Conservation (phyloP, 1,139 yeast genomes). For the Nakaseomyces sp. region DNA sequence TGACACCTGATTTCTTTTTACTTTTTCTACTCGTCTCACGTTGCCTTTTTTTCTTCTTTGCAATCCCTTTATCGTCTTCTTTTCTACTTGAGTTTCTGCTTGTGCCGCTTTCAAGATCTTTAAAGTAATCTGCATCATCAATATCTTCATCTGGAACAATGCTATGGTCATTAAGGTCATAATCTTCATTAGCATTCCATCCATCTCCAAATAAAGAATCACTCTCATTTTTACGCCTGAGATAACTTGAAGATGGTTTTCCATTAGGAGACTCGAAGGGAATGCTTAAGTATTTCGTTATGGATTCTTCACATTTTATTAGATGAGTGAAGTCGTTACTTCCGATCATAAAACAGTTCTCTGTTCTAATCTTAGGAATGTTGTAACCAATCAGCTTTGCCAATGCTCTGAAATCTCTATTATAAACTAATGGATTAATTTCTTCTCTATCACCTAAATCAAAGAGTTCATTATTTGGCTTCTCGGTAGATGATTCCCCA, state of each 20-base stretch:
- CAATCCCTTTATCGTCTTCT: conserved; percentile 19
- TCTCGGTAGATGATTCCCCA: conserved; percentile 10
- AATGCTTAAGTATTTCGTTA: conserved; percentile 20
- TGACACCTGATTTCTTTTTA: conserved; percentile 6
- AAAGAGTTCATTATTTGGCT: conserved; percentile 15
- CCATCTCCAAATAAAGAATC: conserved; percentile 12
- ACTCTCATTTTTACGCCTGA: conserved; percentile 14
- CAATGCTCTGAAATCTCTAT: conserved; percentile 28
- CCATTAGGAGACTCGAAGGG: conserved; percentile 30
- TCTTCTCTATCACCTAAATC: conserved; percentile 5
- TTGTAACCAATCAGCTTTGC: conserved; percentile 22
- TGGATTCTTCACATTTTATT: conserved; percentile 12
- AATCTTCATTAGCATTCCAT: conserved; percentile 18
- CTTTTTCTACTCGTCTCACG: conserved; percentile 8
- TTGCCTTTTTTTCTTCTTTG: conserved; percentile 15
- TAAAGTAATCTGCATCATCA: conserved; percentile 26
- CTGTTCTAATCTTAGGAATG: conserved; percentile 19
- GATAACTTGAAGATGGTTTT: conserved; percentile 22
- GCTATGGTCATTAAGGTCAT: conserved; percentile 17
- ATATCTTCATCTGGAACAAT: conserved; percentile 14
- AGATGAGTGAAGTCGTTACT: conserved; percentile 13
- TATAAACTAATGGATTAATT: conserved; percentile 17
- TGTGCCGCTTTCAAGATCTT: conserved; percentile 16
- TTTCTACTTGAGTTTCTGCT: conserved; percentile 6
- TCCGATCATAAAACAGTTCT: conserved; percentile 21